Evolutionary conservation across 257 asterid genomes (phyloP).

Genomic region (Solanum rostratum): DNA sequence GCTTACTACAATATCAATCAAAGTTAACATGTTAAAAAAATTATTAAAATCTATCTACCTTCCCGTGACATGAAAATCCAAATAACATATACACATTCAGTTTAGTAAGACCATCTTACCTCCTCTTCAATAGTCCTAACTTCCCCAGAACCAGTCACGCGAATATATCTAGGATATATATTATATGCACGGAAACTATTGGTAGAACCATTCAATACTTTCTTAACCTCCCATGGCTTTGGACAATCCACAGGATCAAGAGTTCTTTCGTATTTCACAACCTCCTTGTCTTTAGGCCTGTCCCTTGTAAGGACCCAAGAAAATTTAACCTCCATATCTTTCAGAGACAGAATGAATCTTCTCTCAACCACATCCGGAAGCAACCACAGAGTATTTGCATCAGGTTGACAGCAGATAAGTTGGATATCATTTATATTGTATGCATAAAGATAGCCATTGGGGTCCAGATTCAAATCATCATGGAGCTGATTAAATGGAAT

Average conservation of each 20-base stretch:
- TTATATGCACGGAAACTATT: slow-evolving; percentile 57
- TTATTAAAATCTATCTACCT: background rate
- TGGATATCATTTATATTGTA: slow-evolving; percentile 76
- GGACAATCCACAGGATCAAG: slow-evolving; percentile 61
- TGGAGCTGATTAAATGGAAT: slow-evolving; percentile 47
- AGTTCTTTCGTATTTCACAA: slow-evolving; percentile 64
- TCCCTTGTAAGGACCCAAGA: slow-evolving; percentile 93
- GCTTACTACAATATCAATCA: background rate
- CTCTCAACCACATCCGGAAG: slow-evolving; percentile 74
- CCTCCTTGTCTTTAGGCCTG: slow-evolving; percentile 94
- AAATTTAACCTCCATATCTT: slow-evolving; percentile 52
- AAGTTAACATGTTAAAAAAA: background rate
- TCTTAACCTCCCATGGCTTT: slow-evolving; percentile 50
- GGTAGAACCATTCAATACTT: slow-evolving; percentile 69
- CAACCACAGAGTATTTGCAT: slow-evolving; percentile 79
- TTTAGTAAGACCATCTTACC: slow-evolving; percentile 30
- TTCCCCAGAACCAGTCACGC: slow-evolving; percentile 98
- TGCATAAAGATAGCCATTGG: slow-evolving; percentile 46
- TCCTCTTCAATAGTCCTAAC: slow-evolving; percentile 71
- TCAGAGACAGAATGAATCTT: slow-evolving; percentile 64
- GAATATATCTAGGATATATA: slow-evolving; percentile 70
- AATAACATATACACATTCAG: background rate
- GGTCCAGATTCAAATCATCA: slow-evolving; percentile 47
- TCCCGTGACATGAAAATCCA: background rate
- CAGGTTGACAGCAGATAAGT: slow-evolving; percentile 89